Evolutionary conservation across 345 rosid species (phyloP), one percentile per base, ranked within the genome.

Genomic region (Pistacia atlantica): DNA sequence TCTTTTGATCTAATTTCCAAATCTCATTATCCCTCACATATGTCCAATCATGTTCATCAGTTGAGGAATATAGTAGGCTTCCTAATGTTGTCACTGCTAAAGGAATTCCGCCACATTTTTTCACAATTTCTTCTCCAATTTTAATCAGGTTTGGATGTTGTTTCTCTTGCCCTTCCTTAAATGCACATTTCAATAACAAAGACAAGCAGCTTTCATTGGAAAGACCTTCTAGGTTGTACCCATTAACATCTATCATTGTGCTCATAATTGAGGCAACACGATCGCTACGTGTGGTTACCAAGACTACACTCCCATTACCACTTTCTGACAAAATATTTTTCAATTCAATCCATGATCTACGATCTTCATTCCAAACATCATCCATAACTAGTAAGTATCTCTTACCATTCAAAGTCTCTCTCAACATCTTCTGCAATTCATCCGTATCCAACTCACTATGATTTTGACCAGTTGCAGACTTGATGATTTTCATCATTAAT

Each of bases 341-440:
- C 25, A 25, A 25, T 14, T 4, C 76, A n/a, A n/a, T 0, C 82
- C 76, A 80, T 1, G 55, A 25, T 5, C 2, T 8, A 4, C 3
- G 2, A 0, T 8, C 61, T 10, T 54, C 9, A 1, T 13, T 25
- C 72, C 71, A 65, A 9, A 80, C 79, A 35, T 75, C 79, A 2
- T 80, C 82, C 58, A 75, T 12, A 2, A 80, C 13, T 3, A 80
- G 31, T 42, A 80, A 66, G 1, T 45, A 80, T 42, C 38, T 68
- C 51, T 2, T 38, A 67, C 52, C 71, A 18, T 17, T 37, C 69
- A 82, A 16, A 0, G 16, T 12, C 35, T 22, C 52, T 18, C 62
- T n/a, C 22, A 78, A 61, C 5, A 55, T 69, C 17, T 6, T 67
- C 20, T 82, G 82, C 45, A 82, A 38, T 4, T 37, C 46, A 3